Conservation (phyloP, 1,284 basidiomycete species). For the Erythrobasidium hasegawianum region DNA sequence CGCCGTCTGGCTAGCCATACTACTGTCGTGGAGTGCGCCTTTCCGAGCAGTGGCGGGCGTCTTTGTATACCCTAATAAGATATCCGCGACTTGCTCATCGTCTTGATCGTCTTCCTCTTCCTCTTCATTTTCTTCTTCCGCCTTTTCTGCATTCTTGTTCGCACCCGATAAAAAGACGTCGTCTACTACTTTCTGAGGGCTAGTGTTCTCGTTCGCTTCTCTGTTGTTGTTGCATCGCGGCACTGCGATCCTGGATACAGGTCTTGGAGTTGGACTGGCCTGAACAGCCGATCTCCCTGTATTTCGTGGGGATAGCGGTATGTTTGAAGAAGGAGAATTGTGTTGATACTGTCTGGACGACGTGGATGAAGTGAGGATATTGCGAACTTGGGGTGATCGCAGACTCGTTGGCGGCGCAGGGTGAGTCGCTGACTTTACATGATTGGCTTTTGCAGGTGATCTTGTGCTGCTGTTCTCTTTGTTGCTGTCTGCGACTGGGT, state of each 20-base stretch:
- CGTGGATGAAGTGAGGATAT: not conserved
- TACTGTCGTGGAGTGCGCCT: too few species aligned
- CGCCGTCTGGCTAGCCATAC: too few species aligned
- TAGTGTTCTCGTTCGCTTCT: not conserved
- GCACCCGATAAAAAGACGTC: slow-evolving; percentile 19
- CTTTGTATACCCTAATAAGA: slow-evolving; percentile 26
- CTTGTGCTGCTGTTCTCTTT: not conserved
- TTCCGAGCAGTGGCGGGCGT: slow-evolving; percentile 15
- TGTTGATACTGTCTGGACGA: not conserved
- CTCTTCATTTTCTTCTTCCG: slow-evolving; percentile 2
- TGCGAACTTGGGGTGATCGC: not conserved
- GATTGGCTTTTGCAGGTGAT: not conserved
- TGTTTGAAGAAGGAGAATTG: not conserved
- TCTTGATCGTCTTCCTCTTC: slow-evolving; percentile 25
- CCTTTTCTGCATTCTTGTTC: not conserved
- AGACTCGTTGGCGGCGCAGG: not conserved
- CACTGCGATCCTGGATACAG: slow-evolving; percentile 3
- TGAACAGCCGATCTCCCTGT: not conserved
- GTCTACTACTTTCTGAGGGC: slow-evolving; percentile 24
- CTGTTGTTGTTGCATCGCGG: not conserved
- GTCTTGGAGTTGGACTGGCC: slow-evolving; percentile 17
- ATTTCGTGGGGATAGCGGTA: not conserved
- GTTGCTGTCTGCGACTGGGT: too few species aligned
- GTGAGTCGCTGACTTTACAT: not conserved
- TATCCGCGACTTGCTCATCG: slow-evolving; percentile 30